Conservation (phyloP, 2,329 filamentous ascomycete species). For the Trichoderma simmonsii region DNA sequence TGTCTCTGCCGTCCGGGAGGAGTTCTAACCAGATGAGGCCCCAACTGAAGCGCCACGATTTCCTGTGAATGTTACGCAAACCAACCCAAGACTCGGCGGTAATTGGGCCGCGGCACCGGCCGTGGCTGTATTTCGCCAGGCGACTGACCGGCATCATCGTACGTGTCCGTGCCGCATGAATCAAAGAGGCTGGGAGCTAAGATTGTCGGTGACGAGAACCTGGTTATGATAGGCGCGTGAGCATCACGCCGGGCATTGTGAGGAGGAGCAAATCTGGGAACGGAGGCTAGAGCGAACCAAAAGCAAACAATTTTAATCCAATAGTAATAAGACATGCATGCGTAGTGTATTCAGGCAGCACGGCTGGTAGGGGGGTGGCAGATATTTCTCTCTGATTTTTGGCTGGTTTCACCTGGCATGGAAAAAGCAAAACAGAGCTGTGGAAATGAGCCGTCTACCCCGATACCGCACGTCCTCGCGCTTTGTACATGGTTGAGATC, state of each 20-base stretch:
- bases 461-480: not conserved
- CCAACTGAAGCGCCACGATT: not conserved
- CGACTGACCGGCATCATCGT: not conserved
- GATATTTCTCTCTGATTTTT: not conserved
- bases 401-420: not conserved
- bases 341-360: not conserved
- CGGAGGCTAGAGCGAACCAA: not conserved
- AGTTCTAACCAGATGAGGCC: not conserved
- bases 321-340: constrained; percentile 6
- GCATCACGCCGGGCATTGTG: not conserved
- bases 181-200: not conserved
- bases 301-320: not conserved
- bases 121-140: not conserved
- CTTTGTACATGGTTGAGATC: not conserved
- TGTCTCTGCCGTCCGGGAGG: not conserved
- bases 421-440: not conserved
- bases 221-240: not conserved
- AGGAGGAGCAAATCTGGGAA: not conserved
- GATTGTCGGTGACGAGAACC: not conserved
- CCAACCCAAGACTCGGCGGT: not conserved
- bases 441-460: not conserved
- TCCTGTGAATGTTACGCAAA: not conserved
- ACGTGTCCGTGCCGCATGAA: not conserved
- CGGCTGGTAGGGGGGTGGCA: not conserved
- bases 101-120: not conserved